Conservation (phyloP, 73 alveolate species). For the Uronychia setigera region DNA sequence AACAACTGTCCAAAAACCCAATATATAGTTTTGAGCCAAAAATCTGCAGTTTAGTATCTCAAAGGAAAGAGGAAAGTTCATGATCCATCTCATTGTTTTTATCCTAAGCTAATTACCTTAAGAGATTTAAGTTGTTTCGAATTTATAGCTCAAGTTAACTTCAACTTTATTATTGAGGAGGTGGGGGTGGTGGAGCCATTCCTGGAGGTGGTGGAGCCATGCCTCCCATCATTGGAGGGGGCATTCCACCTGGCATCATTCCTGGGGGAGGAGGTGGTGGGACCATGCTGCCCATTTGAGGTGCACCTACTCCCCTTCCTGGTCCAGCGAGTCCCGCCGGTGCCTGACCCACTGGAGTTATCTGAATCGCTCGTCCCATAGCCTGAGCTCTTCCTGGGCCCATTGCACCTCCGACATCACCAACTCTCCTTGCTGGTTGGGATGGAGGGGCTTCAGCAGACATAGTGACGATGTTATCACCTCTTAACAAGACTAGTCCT, state of each 20-base stretch:
- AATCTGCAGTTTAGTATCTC: neutral
- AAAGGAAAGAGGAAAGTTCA: too few species aligned
- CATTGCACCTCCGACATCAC: conserved; percentile 63
- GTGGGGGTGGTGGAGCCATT: conserved; percentile 49
- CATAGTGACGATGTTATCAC: conserved; percentile 98
- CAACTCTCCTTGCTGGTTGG: conserved; percentile 85
- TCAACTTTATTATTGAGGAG: neutral
- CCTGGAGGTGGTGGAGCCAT: conserved; percentile 58
- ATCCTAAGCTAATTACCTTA: neutral
- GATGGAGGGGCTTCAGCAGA: conserved; percentile 99
- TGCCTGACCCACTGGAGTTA: conserved; percentile 70
- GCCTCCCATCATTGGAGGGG: too few species aligned
- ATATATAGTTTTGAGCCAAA: neutral
- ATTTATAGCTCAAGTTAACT: neutral
- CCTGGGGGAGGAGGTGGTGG: conserved; percentile 48
- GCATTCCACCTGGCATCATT: neutral
- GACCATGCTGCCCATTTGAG: conserved; percentile 61
- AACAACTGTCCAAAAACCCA: neutral
- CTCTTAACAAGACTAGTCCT: conserved; percentile 91
- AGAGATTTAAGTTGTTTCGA: neutral
- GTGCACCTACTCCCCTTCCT: conserved; percentile 84
- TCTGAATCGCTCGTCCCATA: conserved; percentile 70
- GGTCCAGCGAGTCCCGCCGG: conserved; percentile 75
- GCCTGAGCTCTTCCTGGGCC: conserved; percentile 69
- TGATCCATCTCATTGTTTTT: too few species aligned